Evolutionary conservation across 805 yeast genomes (phyloP).

Genomic region (Wilhelminamyces savonicus): DNA sequence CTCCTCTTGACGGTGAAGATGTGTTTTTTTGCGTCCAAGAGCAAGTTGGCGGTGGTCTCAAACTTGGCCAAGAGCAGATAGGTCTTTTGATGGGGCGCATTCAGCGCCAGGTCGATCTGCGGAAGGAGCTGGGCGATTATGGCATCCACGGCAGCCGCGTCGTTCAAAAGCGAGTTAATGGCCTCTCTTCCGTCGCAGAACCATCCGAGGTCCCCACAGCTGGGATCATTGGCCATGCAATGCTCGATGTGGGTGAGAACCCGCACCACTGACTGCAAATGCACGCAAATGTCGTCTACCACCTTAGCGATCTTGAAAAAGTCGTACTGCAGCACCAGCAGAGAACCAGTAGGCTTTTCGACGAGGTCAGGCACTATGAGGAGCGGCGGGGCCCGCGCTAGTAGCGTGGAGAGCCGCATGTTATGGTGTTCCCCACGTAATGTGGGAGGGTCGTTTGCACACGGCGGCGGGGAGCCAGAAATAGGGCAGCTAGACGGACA

Average conservation of each 20-base stretch:
- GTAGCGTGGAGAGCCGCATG: too few species aligned
- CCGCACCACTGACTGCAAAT: constrained; percentile 14
- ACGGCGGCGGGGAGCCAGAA: too few species aligned
- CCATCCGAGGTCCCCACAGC: constrained; percentile 14
- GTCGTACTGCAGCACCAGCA: constrained; percentile 17
- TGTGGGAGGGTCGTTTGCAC: too few species aligned
- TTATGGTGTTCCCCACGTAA: too few species aligned
- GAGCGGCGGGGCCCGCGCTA: too few species aligned
- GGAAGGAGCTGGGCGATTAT: constrained; percentile 15
- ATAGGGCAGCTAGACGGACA: too few species aligned
- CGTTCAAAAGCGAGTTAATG: constrained; percentile 10
- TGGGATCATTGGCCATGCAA: constrained; percentile 1
- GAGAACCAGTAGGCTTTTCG: too few species aligned
- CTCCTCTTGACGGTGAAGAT: constrained; percentile 14
- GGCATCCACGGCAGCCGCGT: constrained; percentile 18
- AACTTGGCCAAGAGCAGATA: constrained; percentile 14
- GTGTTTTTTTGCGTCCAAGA: constrained; percentile 19
- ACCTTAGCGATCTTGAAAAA: constrained; percentile 20
- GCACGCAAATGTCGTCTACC: constrained; percentile 20
- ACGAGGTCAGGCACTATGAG: too few species aligned
- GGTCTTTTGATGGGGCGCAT: constrained; percentile 1
- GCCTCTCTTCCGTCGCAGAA: constrained; percentile 17
- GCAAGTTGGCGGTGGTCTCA: constrained; percentile 18
- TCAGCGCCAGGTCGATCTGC: constrained; percentile 1
- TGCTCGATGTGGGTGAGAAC: constrained; percentile 7